Conservation (phyloP, 2,329 filamentous ascomycete species). For the Spiromastix sp. region DNA sequence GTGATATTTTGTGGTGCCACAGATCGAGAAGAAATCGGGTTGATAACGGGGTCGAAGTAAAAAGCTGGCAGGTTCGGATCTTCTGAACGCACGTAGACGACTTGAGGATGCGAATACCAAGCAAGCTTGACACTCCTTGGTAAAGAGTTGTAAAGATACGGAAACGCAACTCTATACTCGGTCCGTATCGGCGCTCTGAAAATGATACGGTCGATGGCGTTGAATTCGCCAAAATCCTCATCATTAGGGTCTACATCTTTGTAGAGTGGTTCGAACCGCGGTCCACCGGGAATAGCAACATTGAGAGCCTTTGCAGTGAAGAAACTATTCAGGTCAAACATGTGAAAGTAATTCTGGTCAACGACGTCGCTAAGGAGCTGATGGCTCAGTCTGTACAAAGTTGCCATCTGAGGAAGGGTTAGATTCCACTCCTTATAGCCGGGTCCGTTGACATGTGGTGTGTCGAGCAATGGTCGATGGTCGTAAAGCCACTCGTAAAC, state of each 20-base stretch:
- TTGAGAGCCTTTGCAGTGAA: constrained; percentile 94
- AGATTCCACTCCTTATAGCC: constrained; percentile 97
- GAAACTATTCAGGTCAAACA: constrained; percentile 92
- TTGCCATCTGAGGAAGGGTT: constrained; percentile 88
- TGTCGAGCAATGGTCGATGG: constrained; percentile 80
- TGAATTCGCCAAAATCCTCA: constrained; percentile 98
- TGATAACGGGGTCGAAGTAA: constrained; percentile 96
- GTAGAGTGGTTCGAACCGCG: constrained; percentile 91
- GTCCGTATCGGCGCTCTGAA: constrained; percentile 92
- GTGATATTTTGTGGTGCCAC: constrained; percentile 92
- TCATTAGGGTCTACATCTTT: constrained; percentile 99
- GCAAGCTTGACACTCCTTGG: constrained; percentile 87
- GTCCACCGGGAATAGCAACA: constrained; percentile 93
- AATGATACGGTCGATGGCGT: constrained; percentile 97
- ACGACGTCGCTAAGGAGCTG: constrained; percentile 85
- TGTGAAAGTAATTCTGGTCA: constrained; percentile 95
- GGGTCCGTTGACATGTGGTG: constrained; percentile 85
- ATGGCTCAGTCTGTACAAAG: constrained; percentile 81
- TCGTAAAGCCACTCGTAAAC: constrained; percentile 98
- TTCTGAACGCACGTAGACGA: constrained; percentile 80
- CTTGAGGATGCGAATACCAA: constrained; percentile 89
- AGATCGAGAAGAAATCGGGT: constrained; percentile 90
- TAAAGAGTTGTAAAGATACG: constrained; percentile 91
- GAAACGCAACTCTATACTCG: constrained; percentile 89
- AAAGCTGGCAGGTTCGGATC: constrained; percentile 87